Conservation (phyloP, 179 eudicot species). For the Nepenthes alata region DNA sequence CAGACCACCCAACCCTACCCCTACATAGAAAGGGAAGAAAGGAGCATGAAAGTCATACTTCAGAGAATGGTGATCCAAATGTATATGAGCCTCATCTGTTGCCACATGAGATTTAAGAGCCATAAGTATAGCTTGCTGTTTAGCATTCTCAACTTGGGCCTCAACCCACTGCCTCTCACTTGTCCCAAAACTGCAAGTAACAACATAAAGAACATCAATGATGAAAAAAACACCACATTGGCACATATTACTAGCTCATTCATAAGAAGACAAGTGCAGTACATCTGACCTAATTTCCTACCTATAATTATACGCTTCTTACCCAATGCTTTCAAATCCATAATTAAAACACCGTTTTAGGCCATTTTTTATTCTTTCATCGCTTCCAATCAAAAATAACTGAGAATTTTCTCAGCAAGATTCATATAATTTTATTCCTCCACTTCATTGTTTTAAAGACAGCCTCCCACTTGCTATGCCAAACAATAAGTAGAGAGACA, state of each 20-base stretch:
- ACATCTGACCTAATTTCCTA: too few species aligned
- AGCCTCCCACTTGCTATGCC: background rate
- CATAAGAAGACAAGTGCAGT: too few species aligned
- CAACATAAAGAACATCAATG: background rate
- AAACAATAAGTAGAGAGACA: too few species aligned
- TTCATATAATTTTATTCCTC: too few species aligned
- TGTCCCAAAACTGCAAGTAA: constrained; percentile 70
- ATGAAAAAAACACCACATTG: background rate
- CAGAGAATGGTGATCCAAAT: constrained; percentile 93
- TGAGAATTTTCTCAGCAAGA: too few species aligned
- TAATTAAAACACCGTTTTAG: too few species aligned
- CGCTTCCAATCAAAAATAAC: too few species aligned
- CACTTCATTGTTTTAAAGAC: constrained; percentile 4
- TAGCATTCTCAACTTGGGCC: constrained; percentile 99
- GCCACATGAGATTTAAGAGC: constrained; percentile 86
- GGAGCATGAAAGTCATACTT: constrained; percentile 28
- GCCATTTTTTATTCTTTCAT: too few species aligned
- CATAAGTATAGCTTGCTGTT: constrained; percentile 84
- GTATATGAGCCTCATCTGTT: constrained; percentile 98
- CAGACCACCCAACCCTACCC: too few species aligned
- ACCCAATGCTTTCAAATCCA: too few species aligned
- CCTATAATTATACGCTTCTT: too few species aligned
- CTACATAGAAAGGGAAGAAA: background rate
- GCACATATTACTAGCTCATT: too few species aligned
- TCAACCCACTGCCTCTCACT: constrained; percentile 99